Evolutionary conservation across 1,139 yeast genomes (phyloP).

Genomic region (Pichia sp.): DNA sequence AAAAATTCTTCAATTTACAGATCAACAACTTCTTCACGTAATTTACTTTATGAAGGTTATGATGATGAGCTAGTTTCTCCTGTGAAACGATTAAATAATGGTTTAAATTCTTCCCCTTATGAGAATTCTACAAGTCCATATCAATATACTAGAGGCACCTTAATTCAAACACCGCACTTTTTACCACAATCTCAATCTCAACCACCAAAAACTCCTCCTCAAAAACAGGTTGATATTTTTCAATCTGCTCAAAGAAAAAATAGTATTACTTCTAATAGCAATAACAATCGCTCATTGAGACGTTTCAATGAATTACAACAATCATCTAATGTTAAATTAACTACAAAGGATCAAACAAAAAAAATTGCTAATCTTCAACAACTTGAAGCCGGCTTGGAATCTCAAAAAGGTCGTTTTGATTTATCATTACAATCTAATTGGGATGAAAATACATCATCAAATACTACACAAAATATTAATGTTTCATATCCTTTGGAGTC

Average conservation of each 20-base stretch:
- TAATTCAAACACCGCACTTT: slow-evolving; percentile 17
- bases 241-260: slow-evolving; percentile 5
- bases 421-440: too few relatives aligned
- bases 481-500: neutral
- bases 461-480: neutral
- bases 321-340: too few relatives aligned
- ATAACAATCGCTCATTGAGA: slow-evolving; percentile 8
- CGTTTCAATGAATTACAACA: neutral
- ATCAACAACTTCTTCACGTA: slow-evolving; percentile 8
- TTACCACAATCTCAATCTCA: slow-evolving; percentile 13
- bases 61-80: slow-evolving; percentile 23
- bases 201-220: slow-evolving; percentile 27
- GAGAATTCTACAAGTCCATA: slow-evolving; percentile 18
- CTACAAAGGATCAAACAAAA: too few relatives aligned
- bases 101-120: slow-evolving; percentile 29
- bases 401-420: too few relatives aligned
- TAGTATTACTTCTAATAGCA: neutral
- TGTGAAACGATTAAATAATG: slow-evolving; percentile 23
- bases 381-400: too few relatives aligned
- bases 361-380: too few relatives aligned
- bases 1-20: slow-evolving; percentile 15
- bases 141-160: slow-evolving; percentile 10
- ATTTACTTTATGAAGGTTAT: slow-evolving; percentile 5
- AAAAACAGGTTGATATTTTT: slow-evolving; percentile 14
- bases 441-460: neutral